phyloP scores from a whole-genome alignment of 495 filamentous ascomycete species.

The Neurospora sp. region DNA sequence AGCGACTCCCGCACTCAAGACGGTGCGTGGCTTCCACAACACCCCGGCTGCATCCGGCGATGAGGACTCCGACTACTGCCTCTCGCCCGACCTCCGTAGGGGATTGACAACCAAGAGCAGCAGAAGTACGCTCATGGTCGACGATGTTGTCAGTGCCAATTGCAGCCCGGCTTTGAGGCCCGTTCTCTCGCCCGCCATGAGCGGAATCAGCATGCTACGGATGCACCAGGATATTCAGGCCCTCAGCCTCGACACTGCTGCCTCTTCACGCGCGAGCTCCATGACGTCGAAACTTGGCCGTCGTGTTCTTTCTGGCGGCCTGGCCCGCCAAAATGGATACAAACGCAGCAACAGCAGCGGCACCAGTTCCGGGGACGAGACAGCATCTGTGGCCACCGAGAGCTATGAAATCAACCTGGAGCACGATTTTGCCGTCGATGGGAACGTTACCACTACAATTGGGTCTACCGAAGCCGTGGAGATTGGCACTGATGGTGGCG shows the following conservation, averaged over 20 bases:
- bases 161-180: conserved; percentile 54
- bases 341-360: conserved; percentile 19
- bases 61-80: conserved; percentile 66
- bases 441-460: not conserved
- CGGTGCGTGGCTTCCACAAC: conserved; percentile 59
- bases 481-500: conserved; percentile 26
- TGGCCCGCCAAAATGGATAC: conserved; percentile 15
- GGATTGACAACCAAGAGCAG: conserved; percentile 19
- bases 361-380: conserved; percentile 31
- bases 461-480: conserved; percentile 45
- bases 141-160: conserved; percentile 47
- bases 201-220: conserved; percentile 70
- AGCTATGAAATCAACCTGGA: conserved; percentile 86
- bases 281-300: conserved; percentile 33
- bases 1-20: conserved; percentile 55
- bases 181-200: conserved; percentile 40
- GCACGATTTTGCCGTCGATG: conserved; percentile 57
- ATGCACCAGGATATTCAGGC: conserved; percentile 58
- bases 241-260: conserved; percentile 37
- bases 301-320: not conserved
- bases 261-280: conserved; percentile 32
- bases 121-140: conserved; percentile 20
- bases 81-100: conserved; percentile 24
- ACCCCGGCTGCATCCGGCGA: conserved; percentile 78
- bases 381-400: conserved; percentile 30